These are phyloP conservation scores for Decorospora gaudefroyi DNA, from an alignment of 2,329 filamentous ascomycete genomes.

Conservation along the genomic window DNA sequence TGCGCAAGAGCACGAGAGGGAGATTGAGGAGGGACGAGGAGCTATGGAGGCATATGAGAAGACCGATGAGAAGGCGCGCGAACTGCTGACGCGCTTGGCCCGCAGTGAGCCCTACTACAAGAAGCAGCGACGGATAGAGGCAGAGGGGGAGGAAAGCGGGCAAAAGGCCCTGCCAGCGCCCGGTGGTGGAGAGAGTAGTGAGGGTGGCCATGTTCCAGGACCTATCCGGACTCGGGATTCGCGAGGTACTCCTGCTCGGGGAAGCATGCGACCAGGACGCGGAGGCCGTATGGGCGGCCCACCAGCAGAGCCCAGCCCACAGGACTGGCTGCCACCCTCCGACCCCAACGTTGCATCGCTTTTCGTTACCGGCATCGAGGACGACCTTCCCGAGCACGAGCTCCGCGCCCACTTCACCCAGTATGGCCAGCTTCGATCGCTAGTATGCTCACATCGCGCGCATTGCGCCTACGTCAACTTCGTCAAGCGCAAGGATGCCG, in stretches of 20 bases:
- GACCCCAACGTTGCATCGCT: slow-evolving; percentile 89
- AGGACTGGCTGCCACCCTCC: slow-evolving; percentile 82
- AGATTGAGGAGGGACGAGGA: slow-evolving; percentile 88
- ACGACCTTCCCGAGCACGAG: slow-evolving; percentile 91
- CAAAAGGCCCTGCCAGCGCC: slow-evolving; percentile 52
- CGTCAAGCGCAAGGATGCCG: slow-evolving; percentile 79
- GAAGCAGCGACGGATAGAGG: slow-evolving; percentile 76
- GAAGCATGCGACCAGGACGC: slow-evolving; percentile 47
- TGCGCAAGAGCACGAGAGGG: slow-evolving; percentile 93
- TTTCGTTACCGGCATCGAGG: slow-evolving; percentile 93
- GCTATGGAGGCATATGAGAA: slow-evolving; percentile 88
- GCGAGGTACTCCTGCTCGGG: slow-evolving; percentile 45
- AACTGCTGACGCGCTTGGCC: slow-evolving; percentile 80
- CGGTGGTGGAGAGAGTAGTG: slow-evolving; percentile 35
- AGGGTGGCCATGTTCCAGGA: slow-evolving; percentile 58
- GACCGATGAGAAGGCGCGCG: slow-evolving; percentile 93
- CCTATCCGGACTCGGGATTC: slow-evolving; percentile 76
- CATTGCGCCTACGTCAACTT: slow-evolving; percentile 98
- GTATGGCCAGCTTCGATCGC: slow-evolving; percentile 86
- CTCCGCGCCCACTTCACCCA: slow-evolving; percentile 87
- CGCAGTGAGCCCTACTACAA: slow-evolving; percentile 95
- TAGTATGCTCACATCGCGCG: slow-evolving; percentile 95
- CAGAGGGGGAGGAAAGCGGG: slow-evolving; percentile 52
- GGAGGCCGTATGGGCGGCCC: slow-evolving; percentile 59
- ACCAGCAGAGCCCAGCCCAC: slow-evolving; percentile 76